Evolutionary conservation across 2,329 filamentous ascomycete genomes (phyloP), one percentile per base, ranked within the genome.

Genomic region (Aureobasidium sp.): DNA sequence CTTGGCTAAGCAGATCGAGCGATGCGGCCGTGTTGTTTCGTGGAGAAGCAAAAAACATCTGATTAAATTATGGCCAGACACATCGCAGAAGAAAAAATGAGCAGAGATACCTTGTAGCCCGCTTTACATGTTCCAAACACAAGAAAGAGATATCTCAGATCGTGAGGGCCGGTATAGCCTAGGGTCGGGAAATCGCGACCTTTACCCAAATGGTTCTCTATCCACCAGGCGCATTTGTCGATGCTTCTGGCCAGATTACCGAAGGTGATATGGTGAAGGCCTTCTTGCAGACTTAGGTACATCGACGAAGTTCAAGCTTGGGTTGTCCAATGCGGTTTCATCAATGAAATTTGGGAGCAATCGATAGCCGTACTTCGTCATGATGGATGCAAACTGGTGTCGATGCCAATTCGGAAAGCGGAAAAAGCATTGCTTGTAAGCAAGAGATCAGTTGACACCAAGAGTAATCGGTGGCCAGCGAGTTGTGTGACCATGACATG

Each of bases 141-240:
- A 8, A 62, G 59, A 45, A 51, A 43, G 15, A 62, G 33, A 33
- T 53, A 62, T 23, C 59, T 50, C 20, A 62, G 45, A 23, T 62
- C 59, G 20, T 62, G 47, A 38, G 47, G 59, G 3, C 59, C 59
- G 10, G 53, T 27, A 23, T 62, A 62, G 27, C 45, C 59, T 18
- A 62, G 25, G 7, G 59, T 33, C 5, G 59, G 59, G 31, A 62
- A 62, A 3, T 23, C 59, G 38, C 40, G 47, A 25, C 59, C 42
- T 36, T 16, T 29, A 15, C 59, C 59, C 20, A 51, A 20, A 1
- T 62, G 18, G 9, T 16, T 5, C 7, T 51, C 18, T 62, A 62
- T 42, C 59, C 59, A 62, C 59, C 59, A 62, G 16, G 59, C 59
- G 25, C 59, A 62, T 43, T n/a, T 62, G 20, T 62, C 59, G 16